Base-by-base conservation (phyloP, 352 stramenopile genomes). In the Albugo laibachii region DNA sequence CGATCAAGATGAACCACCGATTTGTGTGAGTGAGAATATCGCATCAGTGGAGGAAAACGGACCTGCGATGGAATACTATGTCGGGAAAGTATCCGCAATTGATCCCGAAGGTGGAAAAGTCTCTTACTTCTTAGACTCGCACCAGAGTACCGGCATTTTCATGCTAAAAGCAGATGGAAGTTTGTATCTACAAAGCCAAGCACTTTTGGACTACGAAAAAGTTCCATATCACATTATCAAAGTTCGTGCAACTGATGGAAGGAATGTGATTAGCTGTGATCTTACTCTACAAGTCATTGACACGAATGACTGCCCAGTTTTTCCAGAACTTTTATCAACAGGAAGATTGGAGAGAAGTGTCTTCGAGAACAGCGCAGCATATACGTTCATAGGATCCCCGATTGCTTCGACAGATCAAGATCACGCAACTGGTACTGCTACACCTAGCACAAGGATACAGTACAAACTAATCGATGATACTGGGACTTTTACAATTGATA, bases 1-100 rank as follows among this genome's bases (percentile, higher is more conserved):
- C 16, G 55, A 80, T 42, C 54, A 75, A 36, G 58, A 77, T 46
- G 68, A 80, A 24, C 55, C 68, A 14, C 68, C 68, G 10, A 38
- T 20, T 13, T 80, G 68, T 21, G n/a, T 11, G 11, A 8, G 8
- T 24, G 36, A 66, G 24, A 49, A 52, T 13, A 21, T 52, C 2
- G 20, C 47, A 10, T 19, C 20, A 24, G 13, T 77, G 14, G 36
- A 48, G 4, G 68, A 77, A 47, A 75, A 77, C 21, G 31, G 54
- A 45, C 40, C 42, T 18, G 49, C 31, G 14, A 45, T 6, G 14
- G 41, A 61, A 20, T 45, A 54, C 8, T 34, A 50, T 14, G 5
- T 64, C 8, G 41, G n/a, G 0, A 34, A 53, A 18, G n/a, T 64
- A 14, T 19, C 39, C 3, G 57, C 50, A 0, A n/a, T 13, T 1